Conservation (phyloP, 2,329 filamentous ascomycete genomes). For the Cytospora schulzeri region DNA sequence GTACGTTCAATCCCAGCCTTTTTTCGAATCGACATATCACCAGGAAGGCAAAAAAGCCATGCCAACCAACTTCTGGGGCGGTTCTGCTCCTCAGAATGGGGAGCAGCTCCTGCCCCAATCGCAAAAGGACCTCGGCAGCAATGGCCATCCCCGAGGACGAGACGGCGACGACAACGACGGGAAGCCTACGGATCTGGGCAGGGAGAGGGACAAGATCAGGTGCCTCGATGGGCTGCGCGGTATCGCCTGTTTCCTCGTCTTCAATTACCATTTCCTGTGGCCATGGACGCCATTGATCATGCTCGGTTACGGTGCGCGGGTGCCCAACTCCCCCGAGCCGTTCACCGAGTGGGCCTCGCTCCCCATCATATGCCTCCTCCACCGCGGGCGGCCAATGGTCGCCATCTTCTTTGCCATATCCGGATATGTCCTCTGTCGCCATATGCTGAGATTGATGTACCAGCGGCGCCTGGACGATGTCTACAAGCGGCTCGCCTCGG, state of each 20-base stretch:
- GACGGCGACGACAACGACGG: neutral
- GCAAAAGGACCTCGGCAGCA: neutral
- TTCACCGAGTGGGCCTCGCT: slow-evolving; percentile 38
- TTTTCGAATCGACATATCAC: neutral
- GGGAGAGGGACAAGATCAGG: slow-evolving; percentile 39
- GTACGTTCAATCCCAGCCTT: neutral
- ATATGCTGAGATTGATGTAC: slow-evolving; percentile 42
- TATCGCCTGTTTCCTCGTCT: slow-evolving; percentile 45
- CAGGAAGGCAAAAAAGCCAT: slow-evolving; percentile 3
- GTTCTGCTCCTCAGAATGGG: slow-evolving; percentile 7
- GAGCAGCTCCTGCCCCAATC: slow-evolving; percentile 13
- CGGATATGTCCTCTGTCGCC: slow-evolving; percentile 45
- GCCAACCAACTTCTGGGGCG: slow-evolving; percentile 15
- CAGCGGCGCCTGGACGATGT: slow-evolving; percentile 39
- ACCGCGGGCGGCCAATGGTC: slow-evolving; percentile 45
- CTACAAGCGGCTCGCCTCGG: slow-evolving; percentile 42
- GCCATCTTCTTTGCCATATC: slow-evolving; percentile 48
- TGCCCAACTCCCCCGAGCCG: slow-evolving; percentile 40
- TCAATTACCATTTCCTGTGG: slow-evolving; percentile 47
- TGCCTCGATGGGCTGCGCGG: slow-evolving; percentile 46
- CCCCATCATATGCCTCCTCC: slow-evolving; percentile 44
- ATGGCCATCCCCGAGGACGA: neutral
- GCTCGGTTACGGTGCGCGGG: slow-evolving; percentile 43
- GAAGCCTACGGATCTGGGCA: slow-evolving; percentile 14
- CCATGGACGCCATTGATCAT: slow-evolving; percentile 44